Evolutionary conservation across 805 yeast genomes (phyloP).

Genomic region (Suhomyces vadensis): DNA sequence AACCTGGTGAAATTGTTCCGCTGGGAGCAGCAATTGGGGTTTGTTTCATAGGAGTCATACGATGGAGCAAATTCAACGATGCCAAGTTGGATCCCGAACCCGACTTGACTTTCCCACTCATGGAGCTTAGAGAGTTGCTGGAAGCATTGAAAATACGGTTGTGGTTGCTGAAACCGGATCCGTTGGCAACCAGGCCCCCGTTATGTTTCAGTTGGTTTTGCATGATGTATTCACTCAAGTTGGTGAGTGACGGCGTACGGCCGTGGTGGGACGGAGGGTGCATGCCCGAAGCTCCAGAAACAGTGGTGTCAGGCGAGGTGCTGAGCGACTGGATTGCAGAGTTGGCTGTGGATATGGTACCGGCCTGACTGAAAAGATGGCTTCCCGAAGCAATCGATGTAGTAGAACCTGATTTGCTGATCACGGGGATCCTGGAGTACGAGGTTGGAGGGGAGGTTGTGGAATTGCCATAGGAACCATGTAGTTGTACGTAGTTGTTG

Average conservation of each 20-base stretch:
- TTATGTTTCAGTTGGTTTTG: constrained; percentile 16
- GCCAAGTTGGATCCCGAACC: constrained; percentile 25
- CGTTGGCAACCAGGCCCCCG: constrained; percentile 8
- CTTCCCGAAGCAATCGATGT: constrained; percentile 24
- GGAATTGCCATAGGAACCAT: constrained; percentile 8
- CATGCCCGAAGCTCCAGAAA: constrained; percentile 9
- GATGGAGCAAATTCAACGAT: constrained; percentile 21
- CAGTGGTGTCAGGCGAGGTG: constrained; percentile 34
- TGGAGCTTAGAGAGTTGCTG: constrained; percentile 19
- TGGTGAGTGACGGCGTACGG: constrained; percentile 27
- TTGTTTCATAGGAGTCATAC: constrained; percentile 47
- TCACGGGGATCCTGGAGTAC: constrained; percentile 3
- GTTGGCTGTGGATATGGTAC: constrained; percentile 26
- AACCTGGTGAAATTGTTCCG: constrained; percentile 7
- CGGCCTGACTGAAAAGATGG: constrained; percentile 27
- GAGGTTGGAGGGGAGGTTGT: constrained; percentile 5
- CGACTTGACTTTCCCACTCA: constrained; percentile 26
- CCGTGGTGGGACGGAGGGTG: constrained; percentile 9
- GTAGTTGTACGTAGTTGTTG: constrained; percentile 5
- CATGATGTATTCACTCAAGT: constrained; percentile 36
- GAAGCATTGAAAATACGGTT: constrained; percentile 16
- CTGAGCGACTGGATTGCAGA: constrained; percentile 30
- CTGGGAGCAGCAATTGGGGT: not conserved
- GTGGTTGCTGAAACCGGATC: constrained; percentile 1
- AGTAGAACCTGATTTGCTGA: constrained; percentile 30